Percentiles rank a stretch among this genome's conserved stretches.
phyloP scores from a whole-genome alignment of 192 early-diverging fungal species.

The Tieghemiomyces parasiticus region DNA sequence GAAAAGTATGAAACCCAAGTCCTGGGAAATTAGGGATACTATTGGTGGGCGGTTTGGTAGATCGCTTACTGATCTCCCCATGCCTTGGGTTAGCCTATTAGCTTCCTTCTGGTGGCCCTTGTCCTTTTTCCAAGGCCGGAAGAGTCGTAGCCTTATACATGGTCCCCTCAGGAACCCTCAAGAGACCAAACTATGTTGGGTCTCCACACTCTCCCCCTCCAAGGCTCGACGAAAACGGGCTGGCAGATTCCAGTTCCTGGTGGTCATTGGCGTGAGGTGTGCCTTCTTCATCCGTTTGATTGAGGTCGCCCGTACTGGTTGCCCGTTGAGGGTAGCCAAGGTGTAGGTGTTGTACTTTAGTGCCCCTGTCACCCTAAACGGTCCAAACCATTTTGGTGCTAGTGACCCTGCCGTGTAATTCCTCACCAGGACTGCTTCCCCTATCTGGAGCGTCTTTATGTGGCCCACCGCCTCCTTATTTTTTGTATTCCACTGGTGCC shows the following conservation, averaged over 20 bases:
- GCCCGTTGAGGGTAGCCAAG: background rate
- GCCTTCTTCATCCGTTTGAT: background rate
- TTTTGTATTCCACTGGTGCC: background rate
- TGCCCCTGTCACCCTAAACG: background rate
- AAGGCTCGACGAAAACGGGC: background rate
- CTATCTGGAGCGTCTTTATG: background rate
- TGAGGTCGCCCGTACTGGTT: too few species aligned
- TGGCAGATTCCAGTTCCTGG: background rate
- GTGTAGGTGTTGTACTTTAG: background rate
- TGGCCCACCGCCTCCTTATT: background rate
- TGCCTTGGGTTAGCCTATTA: too few species aligned
- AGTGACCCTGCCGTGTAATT: background rate
- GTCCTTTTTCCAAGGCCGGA: too few species aligned
- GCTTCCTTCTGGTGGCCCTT: too few species aligned
- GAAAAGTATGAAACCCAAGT: too few species aligned
- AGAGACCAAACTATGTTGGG: too few species aligned
- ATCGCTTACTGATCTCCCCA: too few species aligned
- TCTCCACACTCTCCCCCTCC: conserved; percentile 6
- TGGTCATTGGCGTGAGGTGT: background rate
- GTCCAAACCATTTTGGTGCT: conserved; percentile 5
- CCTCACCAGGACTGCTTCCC: background rate
- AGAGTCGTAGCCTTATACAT: too few species aligned
- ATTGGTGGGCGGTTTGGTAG: too few species aligned
- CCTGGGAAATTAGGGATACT: too few species aligned
- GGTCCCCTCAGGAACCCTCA: too few species aligned